Conservation (phyloP, 2,329 filamentous ascomycete species). For the Triangularia setosa region DNA sequence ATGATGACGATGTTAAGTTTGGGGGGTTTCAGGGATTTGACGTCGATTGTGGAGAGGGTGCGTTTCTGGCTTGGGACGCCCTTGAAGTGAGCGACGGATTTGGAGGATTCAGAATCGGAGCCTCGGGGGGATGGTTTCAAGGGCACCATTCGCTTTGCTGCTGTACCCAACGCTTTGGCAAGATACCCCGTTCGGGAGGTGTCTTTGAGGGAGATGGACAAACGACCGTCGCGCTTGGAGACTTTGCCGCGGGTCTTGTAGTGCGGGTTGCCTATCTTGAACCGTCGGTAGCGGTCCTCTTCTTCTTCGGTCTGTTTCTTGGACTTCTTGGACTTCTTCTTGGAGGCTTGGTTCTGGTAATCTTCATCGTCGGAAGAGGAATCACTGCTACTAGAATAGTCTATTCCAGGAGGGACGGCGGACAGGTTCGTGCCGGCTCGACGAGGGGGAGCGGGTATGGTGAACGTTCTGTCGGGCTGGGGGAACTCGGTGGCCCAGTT, state of each 20-base stretch:
- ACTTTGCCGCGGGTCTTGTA: slow-evolving; percentile 63
- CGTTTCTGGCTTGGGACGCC: not conserved
- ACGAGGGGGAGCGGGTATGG: not conserved
- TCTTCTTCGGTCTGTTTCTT: slow-evolving; percentile 7
- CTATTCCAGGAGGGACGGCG: not conserved
- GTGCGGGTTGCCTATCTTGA: slow-evolving; percentile 60
- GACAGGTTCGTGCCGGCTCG: slow-evolving; percentile 29
- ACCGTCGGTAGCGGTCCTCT: slow-evolving; percentile 45
- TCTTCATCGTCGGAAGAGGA: slow-evolving; percentile 28
- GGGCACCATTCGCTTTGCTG: slow-evolving; percentile 53
- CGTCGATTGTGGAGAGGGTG: not conserved
- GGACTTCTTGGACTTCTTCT: slow-evolving; percentile 8
- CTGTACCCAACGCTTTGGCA: slow-evolving; percentile 66
- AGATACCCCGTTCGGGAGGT: slow-evolving; percentile 66
- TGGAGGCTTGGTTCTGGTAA: not conserved
- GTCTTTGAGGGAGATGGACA: slow-evolving; percentile 70
- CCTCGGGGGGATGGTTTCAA: slow-evolving; percentile 21
- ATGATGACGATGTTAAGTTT: slow-evolving; percentile 74
- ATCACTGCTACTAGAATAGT: slow-evolving; percentile 13
- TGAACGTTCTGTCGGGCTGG: not conserved
- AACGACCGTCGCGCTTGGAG: slow-evolving; percentile 63
- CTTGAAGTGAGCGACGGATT: not conserved
- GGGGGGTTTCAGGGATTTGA: not conserved
- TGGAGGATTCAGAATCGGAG: not conserved
- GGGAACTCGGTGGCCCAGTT: not conserved